phyloP scores from a whole-genome alignment of 2,329 filamentous ascomycete species.

The Arthrobotrys entomopaga region DNA sequence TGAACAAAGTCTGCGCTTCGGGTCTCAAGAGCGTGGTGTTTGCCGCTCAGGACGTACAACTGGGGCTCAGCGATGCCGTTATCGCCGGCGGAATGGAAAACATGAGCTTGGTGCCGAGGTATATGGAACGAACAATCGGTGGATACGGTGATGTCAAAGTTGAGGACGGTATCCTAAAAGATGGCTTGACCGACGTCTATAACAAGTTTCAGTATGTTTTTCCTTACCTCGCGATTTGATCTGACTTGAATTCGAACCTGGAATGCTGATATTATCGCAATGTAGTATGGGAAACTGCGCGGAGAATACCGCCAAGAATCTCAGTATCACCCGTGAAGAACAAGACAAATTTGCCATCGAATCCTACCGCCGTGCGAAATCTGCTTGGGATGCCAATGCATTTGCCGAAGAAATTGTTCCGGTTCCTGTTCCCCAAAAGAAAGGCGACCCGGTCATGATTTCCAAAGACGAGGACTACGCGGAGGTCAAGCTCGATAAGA shows the following conservation, averaged over 20 bases:
- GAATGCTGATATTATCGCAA: slow-evolving; percentile 3
- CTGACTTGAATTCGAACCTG: background rate
- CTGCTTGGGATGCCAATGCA: slow-evolving; percentile 81
- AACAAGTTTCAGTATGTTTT: slow-evolving; percentile 77
- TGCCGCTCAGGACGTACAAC: slow-evolving; percentile 92
- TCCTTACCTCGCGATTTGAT: background rate
- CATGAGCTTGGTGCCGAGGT: slow-evolving; percentile 94
- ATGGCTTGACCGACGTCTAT: slow-evolving; percentile 95
- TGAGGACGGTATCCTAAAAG: slow-evolving; percentile 92
- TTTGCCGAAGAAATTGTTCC: slow-evolving; percentile 92
- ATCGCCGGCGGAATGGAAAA: slow-evolving; percentile 98
- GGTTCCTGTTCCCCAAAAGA: slow-evolving; percentile 83
- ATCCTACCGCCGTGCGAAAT: slow-evolving; percentile 88
- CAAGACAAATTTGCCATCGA: slow-evolving; percentile 92
- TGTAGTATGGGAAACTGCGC: slow-evolving; percentile 88
- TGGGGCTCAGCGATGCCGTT: slow-evolving; percentile 87
- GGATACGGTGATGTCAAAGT: slow-evolving; percentile 87
- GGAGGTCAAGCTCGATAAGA: slow-evolving; percentile 85
- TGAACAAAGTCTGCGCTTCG: slow-evolving; percentile 96
- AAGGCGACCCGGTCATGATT: slow-evolving; percentile 78
- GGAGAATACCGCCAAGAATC: slow-evolving; percentile 91
- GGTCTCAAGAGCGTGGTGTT: slow-evolving; percentile 91
- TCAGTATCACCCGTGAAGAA: slow-evolving; percentile 79
- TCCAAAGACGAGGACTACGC: slow-evolving; percentile 88
- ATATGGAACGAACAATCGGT: slow-evolving; percentile 83